Percentiles rank a stretch among this genome's conserved stretches.
Evolutionary conservation across 2,329 filamentous ascomycete genomes (phyloP).

Genomic region (Furcasterigmium sp.): DNA sequence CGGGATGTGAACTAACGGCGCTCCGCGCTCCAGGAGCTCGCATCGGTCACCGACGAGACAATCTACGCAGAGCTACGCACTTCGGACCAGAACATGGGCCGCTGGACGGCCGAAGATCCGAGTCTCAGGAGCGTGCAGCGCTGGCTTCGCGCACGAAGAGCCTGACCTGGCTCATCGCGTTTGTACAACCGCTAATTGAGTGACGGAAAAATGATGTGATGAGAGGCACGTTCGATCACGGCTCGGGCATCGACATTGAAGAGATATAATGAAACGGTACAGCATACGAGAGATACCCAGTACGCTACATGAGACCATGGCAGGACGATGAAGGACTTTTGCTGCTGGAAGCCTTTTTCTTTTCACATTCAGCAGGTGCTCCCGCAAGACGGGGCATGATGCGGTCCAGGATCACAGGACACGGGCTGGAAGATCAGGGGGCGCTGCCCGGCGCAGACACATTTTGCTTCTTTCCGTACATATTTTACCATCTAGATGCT

Average conservation of each 20-base stretch:
- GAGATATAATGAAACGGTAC: not conserved
- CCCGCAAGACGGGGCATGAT: not conserved
- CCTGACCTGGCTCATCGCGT: not conserved
- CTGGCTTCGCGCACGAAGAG: conserved; percentile 46
- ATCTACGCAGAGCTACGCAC: conserved; percentile 51
- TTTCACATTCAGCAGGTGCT: not conserved
- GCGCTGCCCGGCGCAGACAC: conserved; percentile 2
- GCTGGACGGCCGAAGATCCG: conserved; percentile 60
- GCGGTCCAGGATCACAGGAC: not conserved
- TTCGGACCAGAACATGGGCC: conserved; percentile 48
- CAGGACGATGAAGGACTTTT: not conserved
- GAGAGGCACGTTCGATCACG: not conserved
- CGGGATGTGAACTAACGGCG: no score
- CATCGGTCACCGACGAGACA: conserved; percentile 51
- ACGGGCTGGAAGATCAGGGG: not conserved
- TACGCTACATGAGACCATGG: not conserved
- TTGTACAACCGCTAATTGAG: conserved; percentile 1
- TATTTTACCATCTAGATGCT: not conserved
- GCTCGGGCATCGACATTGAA: not conserved
- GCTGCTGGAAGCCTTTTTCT: not conserved
- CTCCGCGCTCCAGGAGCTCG: conserved; percentile 53
- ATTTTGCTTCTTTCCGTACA: conserved; percentile 2
- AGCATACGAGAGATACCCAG: conserved; percentile 2
- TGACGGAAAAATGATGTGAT: not conserved
- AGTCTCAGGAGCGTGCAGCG: conserved; percentile 50